Evolutionary conservation across 108 stramenopile genomes (phyloP), one percentile per base, ranked within the genome.

Genomic region (Pseudonitzschia multiseries): DNA sequence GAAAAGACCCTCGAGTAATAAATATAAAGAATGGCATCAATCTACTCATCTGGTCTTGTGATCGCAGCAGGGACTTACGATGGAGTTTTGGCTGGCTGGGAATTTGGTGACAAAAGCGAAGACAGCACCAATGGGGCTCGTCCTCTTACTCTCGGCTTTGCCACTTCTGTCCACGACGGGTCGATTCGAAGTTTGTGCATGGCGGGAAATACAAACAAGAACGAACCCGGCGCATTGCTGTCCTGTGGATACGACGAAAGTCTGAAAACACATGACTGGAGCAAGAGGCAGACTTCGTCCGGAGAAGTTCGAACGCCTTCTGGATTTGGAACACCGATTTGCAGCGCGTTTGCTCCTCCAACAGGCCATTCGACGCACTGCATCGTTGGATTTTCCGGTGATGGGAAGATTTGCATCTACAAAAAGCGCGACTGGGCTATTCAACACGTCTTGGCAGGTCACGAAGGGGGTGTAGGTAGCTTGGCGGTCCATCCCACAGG

Each of bases 51-150:
- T 8, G 73, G 73, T 57, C 59, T 79, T 14, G 79, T 74, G 28
- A 65, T 89, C 56, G 90, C 85, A 0, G 82, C 75, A 14, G 94
- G 94, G 54, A 92, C 94, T 5, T 95, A 95, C 82, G 95, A 93
- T 81, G 95, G 95, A 1, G 95, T 93, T 46, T 73, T 96, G 46
- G 92, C 89, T 10, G 95, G 95, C 40, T 96, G 92, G 92, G 95
- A 96, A 57, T 82, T 88, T 22, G 57, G 52, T 22, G 31, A 42
- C 66, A 32, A 63, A 41, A 65, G 36, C 43, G 67, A 43, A 74
- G 73, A 48, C 20, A 18, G 29, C 65, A 68, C 57, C 50, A 21
- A 3, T 5, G 69, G 62, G 50, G 53, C 40, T 68, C 20, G 13
- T 15, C 42, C 56, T 14, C 81, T 94, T 27, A 70, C 87, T 64